These are phyloP conservation scores for Leptographium flavum DNA, from an alignment of 2,329 filamentous ascomycete genomes.

Conservation along the genomic window DNA sequence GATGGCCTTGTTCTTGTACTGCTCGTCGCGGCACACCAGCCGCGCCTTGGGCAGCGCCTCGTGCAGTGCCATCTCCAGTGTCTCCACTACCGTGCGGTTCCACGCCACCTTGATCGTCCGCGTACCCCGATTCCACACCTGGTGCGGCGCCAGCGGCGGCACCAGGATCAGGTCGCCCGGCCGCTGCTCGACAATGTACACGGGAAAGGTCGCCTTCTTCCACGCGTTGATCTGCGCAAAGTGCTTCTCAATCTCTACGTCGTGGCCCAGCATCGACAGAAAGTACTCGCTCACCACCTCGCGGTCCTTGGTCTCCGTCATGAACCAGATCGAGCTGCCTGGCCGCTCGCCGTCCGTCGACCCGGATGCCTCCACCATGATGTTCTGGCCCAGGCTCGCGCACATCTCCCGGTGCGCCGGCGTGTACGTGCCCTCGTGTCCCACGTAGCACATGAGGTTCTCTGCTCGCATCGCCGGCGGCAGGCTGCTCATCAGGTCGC, in stretches of 20 bases:
- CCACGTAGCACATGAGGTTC: conserved; percentile 97
- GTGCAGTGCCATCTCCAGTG: conserved; percentile 67
- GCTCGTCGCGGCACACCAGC: conserved; percentile 89
- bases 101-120: conserved; percentile 95
- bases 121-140: conserved; percentile 96
- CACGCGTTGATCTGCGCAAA: conserved; percentile 93
- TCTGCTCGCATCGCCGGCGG: conserved; percentile 78
- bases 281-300: conserved; percentile 88
- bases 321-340: conserved; percentile 94
- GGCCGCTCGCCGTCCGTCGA: conserved; percentile 60
- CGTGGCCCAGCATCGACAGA: conserved; percentile 80
- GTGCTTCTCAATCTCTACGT: conserved; percentile 93
- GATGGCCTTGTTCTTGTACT: conserved; percentile 98
- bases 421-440: conserved; percentile 93
- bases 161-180: conserved; percentile 88
- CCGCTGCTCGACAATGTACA: conserved; percentile 83
- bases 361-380: conserved; percentile 88
- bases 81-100: conserved; percentile 91
- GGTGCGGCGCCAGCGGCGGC: conserved; percentile 83
- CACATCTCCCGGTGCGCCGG: conserved; percentile 97
- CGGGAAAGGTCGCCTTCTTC: conserved; percentile 86
- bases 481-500: conserved; percentile 89
- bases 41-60: conserved; percentile 82
- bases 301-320: conserved; percentile 92
- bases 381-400: conserved; percentile 86